These are phyloP conservation scores for Penicillium sp. DNA, from an alignment of 2,329 filamentous ascomycete genomes.

Conservation along the genomic window DNA sequence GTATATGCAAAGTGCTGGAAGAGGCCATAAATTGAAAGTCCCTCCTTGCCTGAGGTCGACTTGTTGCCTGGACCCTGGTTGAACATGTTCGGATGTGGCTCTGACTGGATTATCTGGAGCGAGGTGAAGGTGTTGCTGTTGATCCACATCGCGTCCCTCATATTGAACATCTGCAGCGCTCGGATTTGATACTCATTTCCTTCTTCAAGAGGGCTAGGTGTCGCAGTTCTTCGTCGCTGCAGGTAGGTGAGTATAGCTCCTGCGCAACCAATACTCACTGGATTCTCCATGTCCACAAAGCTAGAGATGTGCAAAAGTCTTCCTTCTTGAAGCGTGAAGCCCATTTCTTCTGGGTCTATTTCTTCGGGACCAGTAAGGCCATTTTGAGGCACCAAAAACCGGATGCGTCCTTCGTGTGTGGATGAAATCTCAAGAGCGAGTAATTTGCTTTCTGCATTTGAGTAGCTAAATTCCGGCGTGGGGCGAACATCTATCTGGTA, in stretches of 20 bases:
- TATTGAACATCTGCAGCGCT: constrained; percentile 71
- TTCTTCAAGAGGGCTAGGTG: constrained; percentile 49
- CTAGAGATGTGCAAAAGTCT: constrained; percentile 68
- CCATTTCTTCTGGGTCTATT: constrained; percentile 40
- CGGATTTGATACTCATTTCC: constrained; percentile 54
- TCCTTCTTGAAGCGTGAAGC: constrained; percentile 58
- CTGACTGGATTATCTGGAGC: constrained; percentile 79
- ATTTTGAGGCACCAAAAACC: constrained; percentile 63
- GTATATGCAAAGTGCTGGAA: constrained; percentile 75
- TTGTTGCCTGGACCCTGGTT: constrained; percentile 66
- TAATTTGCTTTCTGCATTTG: constrained; percentile 65
- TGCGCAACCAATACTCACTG: constrained; percentile 74
- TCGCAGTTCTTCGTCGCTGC: constrained; percentile 63
- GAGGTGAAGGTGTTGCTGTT: constrained; percentile 77
- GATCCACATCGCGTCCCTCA: constrained; percentile 69
- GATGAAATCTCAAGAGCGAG: constrained; percentile 56
- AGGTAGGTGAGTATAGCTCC: constrained; percentile 83
- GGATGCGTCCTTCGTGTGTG: constrained; percentile 48
- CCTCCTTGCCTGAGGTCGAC: constrained; percentile 70
- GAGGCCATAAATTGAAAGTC: constrained; percentile 77
- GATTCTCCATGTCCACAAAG: constrained; percentile 71
- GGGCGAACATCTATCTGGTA: constrained; percentile 67
- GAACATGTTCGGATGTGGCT: constrained; percentile 78
- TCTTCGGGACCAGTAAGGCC: constrained; percentile 47
- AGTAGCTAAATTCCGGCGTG: constrained; percentile 69